These are phyloP conservation scores for Dichotomopilus funicola DNA, from an alignment of 2,329 filamentous ascomycete species.

Conservation along the genomic window DNA sequence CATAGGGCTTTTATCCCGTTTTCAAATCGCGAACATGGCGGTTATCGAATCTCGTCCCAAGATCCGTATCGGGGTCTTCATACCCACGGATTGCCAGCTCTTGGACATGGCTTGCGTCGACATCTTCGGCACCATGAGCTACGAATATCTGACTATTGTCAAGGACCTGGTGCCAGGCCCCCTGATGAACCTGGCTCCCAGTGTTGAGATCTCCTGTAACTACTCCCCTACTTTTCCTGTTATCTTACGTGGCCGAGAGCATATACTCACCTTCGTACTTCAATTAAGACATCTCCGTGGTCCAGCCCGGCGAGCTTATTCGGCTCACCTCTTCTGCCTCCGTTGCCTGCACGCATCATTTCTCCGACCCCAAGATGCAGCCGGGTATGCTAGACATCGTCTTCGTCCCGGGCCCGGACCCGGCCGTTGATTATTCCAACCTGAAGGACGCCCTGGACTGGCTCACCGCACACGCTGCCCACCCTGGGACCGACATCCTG, in stretches of 20 bases:
- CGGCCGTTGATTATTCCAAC: conserved; percentile 25
- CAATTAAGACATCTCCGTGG: conserved; percentile 35
- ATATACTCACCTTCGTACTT: neutral
- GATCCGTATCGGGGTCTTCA: conserved; percentile 45
- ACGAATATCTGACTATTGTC: conserved; percentile 36
- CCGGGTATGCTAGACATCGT: conserved; percentile 47
- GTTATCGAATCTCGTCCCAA: conserved; percentile 13
- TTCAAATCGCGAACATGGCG: conserved; percentile 3
- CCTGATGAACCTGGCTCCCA: conserved; percentile 37
- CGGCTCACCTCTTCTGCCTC: conserved; percentile 35
- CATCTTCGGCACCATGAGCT: conserved; percentile 40
- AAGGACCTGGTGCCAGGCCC: conserved; percentile 31
- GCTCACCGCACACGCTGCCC: conserved; percentile 36
- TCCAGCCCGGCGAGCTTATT: conserved; percentile 32
- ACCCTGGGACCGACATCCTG: conserved; percentile 40
- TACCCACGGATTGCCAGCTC: conserved; percentile 40
- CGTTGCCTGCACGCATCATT: conserved; percentile 38
- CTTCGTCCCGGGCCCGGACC: conserved; percentile 45
- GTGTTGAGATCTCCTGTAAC: conserved; percentile 35
- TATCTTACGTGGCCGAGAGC: neutral
- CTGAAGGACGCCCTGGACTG: conserved; percentile 34
- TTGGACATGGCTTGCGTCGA: conserved; percentile 47
- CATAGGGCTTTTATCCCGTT: no score
- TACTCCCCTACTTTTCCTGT: neutral
- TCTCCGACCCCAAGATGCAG: conserved; percentile 39